These are phyloP conservation scores for Tetrapisispora phaffii DNA, from an alignment of 805 yeast species.

Conservation along the genomic window DNA sequence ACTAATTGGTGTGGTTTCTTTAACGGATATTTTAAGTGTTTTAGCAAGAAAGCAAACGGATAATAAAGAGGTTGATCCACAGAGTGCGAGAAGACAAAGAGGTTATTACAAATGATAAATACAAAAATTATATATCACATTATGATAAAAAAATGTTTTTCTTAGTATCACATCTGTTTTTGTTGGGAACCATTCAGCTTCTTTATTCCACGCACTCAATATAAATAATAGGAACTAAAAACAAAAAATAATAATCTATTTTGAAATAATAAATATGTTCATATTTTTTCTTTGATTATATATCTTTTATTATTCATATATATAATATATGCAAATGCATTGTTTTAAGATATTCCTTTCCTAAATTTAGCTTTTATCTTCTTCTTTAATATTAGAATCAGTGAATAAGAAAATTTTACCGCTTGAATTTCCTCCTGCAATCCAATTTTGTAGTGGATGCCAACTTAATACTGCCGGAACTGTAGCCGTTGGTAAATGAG, in stretches of 20 bases:
- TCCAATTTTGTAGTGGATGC: slow-evolving; percentile 84
- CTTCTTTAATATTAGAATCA: slow-evolving; percentile 6
- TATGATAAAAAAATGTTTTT: background rate
- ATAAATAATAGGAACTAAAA: too few species aligned
- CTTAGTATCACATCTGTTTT: background rate
- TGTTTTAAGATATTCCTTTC: background rate
- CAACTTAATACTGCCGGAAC: slow-evolving; percentile 85
- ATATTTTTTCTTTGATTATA: slow-evolving; percentile 24
- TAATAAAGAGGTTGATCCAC: slow-evolving; percentile 77
- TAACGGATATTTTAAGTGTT: slow-evolving; percentile 80
- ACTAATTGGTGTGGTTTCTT: slow-evolving; percentile 80
- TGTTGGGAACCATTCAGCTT: too few species aligned
- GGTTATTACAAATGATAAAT: slow-evolving; percentile 36
- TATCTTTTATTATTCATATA: background rate
- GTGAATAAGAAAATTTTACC: slow-evolving; percentile 68
- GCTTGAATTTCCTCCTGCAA: slow-evolving; percentile 88
- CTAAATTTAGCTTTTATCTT: background rate
- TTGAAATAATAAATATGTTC: background rate
- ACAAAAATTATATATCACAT: background rate
- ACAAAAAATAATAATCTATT: too few species aligned
- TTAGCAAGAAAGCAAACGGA: slow-evolving; percentile 51
- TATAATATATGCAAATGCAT: slow-evolving; percentile 2
- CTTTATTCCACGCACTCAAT: background rate
- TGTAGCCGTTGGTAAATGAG: slow-evolving; percentile 72
- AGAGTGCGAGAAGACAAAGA: slow-evolving; percentile 78